phyloP scores from a whole-genome alignment of 1,139 yeast genomes.

The Schizosaccharomyces versatilis region DNA sequence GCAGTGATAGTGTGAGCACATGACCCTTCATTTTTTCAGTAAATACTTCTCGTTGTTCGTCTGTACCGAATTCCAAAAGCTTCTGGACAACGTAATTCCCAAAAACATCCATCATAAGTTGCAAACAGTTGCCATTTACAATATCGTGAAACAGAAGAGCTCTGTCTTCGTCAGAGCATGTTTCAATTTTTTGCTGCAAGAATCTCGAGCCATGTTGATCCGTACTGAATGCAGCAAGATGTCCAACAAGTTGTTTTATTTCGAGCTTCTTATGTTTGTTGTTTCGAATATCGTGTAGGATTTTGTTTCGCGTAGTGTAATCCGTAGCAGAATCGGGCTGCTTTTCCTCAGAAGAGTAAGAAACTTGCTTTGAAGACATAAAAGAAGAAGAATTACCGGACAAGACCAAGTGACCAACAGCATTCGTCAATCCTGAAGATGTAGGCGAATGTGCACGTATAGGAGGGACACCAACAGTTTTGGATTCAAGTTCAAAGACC shows the following conservation, averaged over 20 bases:
- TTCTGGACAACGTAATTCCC: constrained; percentile 95
- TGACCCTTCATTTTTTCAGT: constrained; percentile 59
- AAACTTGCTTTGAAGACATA: too few species aligned
- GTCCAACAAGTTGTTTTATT: constrained; percentile 55
- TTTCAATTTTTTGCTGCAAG: constrained; percentile 67
- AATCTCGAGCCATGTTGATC: constrained; percentile 96
- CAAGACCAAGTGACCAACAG: too few species aligned
- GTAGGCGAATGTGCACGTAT: too few species aligned
- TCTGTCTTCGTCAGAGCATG: constrained; percentile 44
- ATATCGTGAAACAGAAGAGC: constrained; percentile 71
- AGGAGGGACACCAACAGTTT: too few species aligned
- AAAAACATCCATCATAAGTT: constrained; percentile 85
- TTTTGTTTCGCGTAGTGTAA: constrained; percentile 6
- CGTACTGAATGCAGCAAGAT: constrained; percentile 75
- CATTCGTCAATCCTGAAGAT: too few species aligned
- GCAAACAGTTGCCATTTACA: constrained; percentile 40
- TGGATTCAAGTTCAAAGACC: too few species aligned
- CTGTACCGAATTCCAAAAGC: constrained; percentile 64
- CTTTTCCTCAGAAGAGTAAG: too few species aligned
- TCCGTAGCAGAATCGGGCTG: too few species aligned
- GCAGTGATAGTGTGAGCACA: constrained; percentile 54
- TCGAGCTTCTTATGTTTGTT: constrained; percentile 38
- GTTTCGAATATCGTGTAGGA: constrained; percentile 67
- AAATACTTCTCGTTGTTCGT: constrained; percentile 45
- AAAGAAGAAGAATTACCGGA: too few species aligned